Base-by-base conservation (phyloP, 2,329 filamentous ascomycete species). In the Phaeophleospora eucalypticola region DNA sequence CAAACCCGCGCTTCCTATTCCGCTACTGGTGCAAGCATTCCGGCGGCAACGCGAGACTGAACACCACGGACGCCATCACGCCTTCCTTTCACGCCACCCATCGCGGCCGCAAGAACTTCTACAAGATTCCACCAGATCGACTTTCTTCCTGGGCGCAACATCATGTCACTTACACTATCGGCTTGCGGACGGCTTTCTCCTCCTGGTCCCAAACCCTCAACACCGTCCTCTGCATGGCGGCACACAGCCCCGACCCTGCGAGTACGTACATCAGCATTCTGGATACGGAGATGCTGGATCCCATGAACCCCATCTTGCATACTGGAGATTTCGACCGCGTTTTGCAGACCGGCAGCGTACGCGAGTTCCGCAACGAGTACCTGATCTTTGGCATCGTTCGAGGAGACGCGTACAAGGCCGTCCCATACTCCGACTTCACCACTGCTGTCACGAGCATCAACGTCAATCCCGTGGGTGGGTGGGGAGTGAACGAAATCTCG, bases 41-140 rank as follows among this genome's bases (percentile, higher is more conserved):
- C 15, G 43, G 43, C 15, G 43, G 43, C 15, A 21, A 36, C 15
- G 9, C 21, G 9, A 9, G 6, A 14, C 36, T 46, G 36, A 41
- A 46, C 36, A 46, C 43, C 7, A 20, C 17, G 6, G 36, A 46
- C n/a, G 36, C 36, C 2, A 36, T 46, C 36, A 46, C 16, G 4
- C 27, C 36, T 3, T 8, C 43, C 3, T 40, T 41, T 17, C 38
- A 14, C 33, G n/a, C 17, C n/a, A 27, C n/a, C 16, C 6, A 27
- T 2, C 21, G 2, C 6, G 10, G 41, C n/a, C 32, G 18, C 7
- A 7, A 14, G 7, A 4, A 19, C 2, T 27, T 36, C 4, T 24
- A 27, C 32, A n/a, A 36, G 17, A 36, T 43, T n/a, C 7, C 2
- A 19, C 7, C 33, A 36, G 4, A 15, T 36, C 8, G n/a, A 43